phyloP scores from a whole-genome alignment of 2,329 filamentous ascomycete species.

The Fusarium sp. region DNA sequence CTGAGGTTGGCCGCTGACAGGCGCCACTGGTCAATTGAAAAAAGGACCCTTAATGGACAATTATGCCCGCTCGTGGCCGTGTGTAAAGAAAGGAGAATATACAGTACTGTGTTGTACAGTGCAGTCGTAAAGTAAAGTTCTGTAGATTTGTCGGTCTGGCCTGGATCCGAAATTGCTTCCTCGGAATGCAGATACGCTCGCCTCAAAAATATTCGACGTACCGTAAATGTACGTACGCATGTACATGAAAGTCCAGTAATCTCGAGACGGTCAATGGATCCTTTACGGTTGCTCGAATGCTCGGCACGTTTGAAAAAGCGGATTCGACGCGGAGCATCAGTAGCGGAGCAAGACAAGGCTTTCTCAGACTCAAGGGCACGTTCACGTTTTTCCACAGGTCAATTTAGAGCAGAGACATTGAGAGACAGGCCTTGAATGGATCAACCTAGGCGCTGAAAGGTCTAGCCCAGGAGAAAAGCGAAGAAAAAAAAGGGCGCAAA shows the following conservation, averaged over 20 bases:
- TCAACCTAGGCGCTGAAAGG: constrained; percentile 40
- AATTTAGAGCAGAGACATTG: neutral
- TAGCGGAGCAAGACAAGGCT: constrained; percentile 28
- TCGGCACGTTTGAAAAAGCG: constrained; percentile 29
- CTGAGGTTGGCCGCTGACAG: constrained; percentile 35
- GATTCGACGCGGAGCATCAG: constrained; percentile 31
- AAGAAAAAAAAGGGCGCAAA: constrained; percentile 32
- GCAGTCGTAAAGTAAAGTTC: neutral
- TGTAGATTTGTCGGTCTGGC: constrained; percentile 10
- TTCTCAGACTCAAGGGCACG: constrained; percentile 9
- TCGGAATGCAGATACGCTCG: constrained; percentile 26
- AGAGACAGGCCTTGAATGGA: constrained; percentile 27
- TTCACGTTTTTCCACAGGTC: neutral
- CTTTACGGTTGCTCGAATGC: constrained; percentile 28
- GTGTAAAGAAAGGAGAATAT: constrained; percentile 21
- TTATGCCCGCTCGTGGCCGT: constrained; percentile 12
- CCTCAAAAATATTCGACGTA: constrained; percentile 12
- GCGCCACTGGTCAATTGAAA: constrained; percentile 37
- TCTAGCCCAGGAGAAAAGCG: constrained; percentile 21
- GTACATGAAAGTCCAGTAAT: constrained; percentile 1
- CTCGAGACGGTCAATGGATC: constrained; percentile 33
- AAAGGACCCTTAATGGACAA: constrained; percentile 29
- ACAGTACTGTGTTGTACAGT: neutral
- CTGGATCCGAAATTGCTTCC: constrained; percentile 42
- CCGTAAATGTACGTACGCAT: constrained; percentile 4